Evolutionary conservation across 306 rosid genomes (phyloP), one percentile per base, ranked within the genome.

Genomic region (Vicia faba): DNA sequence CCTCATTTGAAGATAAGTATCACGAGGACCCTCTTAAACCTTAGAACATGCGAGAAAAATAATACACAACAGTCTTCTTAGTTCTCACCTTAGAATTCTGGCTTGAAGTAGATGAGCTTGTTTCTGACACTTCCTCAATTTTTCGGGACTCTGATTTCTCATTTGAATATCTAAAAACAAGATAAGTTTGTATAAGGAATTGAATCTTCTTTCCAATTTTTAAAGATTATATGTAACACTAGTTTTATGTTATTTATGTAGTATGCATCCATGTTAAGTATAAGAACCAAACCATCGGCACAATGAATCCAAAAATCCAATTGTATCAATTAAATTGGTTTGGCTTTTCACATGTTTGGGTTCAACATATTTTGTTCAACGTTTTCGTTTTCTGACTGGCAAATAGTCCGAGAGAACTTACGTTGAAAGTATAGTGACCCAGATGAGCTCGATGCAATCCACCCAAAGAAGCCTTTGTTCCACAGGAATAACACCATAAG

Each of bases 391-490:
- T 41, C 46, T 41, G 14, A 41, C 13, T 48, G 61, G 54, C 31
- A 60, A 41, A 29, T 9, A 26, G 19, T 29, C 43, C n/a, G 12
- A 40, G 87, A 70, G 61, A 55, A 77, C 96, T 61, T 81, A 93
- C 99, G 97, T 89, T 38, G 99, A 89, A 39, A 93, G 96, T 71
- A 93, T 88, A 46, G 99, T 93, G 72, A 93, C 97, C 99, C 99
- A 93, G 49, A 93, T 82, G 68, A 93, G 96, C 90, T 93, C 97
- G 11, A 93, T 81, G 14, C 97, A 84, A 70, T 93, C 99, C 78
- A 90, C 99, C 99, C 95, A 93, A 55, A 90, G 97, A 80, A 93
- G 96, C 85, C 99, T 83, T 85, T 90, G 99, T 54, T 90, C 99
- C 59, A 93, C 80, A 36, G 97, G 97, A 74, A 93, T 56, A 59